phyloP scores from a whole-genome alignment of 2,329 filamentous ascomycete genomes.

The Cercospora citrullina region DNA sequence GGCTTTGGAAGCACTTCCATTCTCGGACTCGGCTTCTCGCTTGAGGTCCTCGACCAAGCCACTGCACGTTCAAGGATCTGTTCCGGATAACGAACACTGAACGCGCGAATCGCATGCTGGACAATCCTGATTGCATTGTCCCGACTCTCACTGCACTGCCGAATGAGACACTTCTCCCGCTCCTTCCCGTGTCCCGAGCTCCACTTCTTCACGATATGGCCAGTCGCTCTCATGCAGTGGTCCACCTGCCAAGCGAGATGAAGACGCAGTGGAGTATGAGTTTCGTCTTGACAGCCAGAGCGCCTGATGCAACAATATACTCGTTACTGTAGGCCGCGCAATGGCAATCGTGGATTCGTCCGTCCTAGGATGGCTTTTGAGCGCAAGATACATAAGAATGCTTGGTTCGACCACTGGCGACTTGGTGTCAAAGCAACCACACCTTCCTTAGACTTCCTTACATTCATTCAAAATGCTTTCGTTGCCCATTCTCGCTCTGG shows the following conservation, averaged over 20 bases:
- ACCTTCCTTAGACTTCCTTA: background rate
- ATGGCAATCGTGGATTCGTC: background rate
- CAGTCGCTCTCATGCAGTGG: background rate
- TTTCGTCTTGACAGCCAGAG: constrained; percentile 8
- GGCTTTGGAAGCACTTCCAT: background rate
- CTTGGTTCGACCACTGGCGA: background rate
- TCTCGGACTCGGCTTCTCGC: background rate
- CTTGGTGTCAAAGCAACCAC: background rate
- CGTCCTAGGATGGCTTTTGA: background rate
- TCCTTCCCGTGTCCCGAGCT: background rate
- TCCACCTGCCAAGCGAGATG: constrained; percentile 12
- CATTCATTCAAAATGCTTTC: constrained; percentile 12
- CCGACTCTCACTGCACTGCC: background rate
- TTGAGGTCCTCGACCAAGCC: background rate
- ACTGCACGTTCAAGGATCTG: background rate
- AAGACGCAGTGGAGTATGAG: constrained; percentile 1
- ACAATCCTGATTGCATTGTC: background rate
- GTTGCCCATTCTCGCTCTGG: constrained; percentile 40
- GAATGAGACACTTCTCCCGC: background rate
- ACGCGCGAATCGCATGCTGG: background rate
- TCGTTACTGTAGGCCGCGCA: background rate
- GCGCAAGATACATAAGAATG: background rate
- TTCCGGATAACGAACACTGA: background rate
- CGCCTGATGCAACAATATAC: background rate
- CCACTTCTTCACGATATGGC: background rate